Base-by-base conservation (phyloP, 495 filamentous ascomycete species). In the Physcia stellaris region DNA sequence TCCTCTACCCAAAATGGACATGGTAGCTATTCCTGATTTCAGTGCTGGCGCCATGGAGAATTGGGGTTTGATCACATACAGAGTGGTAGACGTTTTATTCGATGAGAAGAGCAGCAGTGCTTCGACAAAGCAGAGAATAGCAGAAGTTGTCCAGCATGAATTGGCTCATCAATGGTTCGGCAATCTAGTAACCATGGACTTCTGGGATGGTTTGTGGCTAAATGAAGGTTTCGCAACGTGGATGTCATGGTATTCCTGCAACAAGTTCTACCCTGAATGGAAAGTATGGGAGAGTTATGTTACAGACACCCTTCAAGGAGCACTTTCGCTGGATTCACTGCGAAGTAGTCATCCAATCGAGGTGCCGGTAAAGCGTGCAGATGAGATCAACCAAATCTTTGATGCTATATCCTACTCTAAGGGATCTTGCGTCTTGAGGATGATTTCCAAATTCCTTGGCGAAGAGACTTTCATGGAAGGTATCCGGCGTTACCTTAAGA, bases 151-250 rank as follows among this genome's bases (percentile, higher is more conserved):
- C 15, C 86, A 92, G 68, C 90, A 98, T 62, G 90, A 98, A 55
- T 65, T 98, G 52, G 90, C 90, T 30, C 90, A 98, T 63, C 90
- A 98, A 60, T 98, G 90, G 90, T 96, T 98, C 50, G 90, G 90
- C 43, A 96, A 98, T 60, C 66, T 98, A 41, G 90, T 98, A 31
- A 98, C 90, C 28, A 98, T 98, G 90, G 88, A 95, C 58, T 98
- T 90, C 73, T 98, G 90, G 90, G 87, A 95, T 60, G 88, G 86
- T 22, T 64, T 98, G 21, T 98, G 90, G 90, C 77, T 98, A 42
- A 96, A 96, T 57, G 90, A 98, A 60, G 88, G 88, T 18, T 96
- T 96, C 56, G 90, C 90, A 22, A 95, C 90, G 18, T 98, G 90
- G 92, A 70, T 71, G 66, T 70, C 66, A 9, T 72, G 68, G 68